Conservation (phyloP, 2,329 filamentous ascomycete species). For the Trichophyton verrucosum region DNA sequence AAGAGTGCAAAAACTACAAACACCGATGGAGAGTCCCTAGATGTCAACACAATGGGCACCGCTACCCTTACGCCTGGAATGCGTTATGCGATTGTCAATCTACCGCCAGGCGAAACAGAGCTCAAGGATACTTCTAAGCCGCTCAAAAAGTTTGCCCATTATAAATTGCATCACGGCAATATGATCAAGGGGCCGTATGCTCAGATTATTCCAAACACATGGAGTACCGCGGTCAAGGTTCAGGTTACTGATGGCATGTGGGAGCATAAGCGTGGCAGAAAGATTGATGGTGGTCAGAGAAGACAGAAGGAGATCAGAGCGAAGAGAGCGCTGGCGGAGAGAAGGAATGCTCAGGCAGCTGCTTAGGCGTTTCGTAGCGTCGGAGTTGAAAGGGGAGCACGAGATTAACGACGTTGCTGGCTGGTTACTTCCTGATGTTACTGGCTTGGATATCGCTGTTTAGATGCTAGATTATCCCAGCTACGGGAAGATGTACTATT, state of each 20-base stretch:
- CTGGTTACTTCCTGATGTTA: neutral
- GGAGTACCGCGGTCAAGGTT: slow-evolving; percentile 51
- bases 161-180: slow-evolving; percentile 55
- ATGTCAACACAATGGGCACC: slow-evolving; percentile 16
- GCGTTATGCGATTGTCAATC: slow-evolving; percentile 49
- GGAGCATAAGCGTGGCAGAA: slow-evolving; percentile 75
- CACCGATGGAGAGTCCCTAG: neutral
- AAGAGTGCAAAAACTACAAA: neutral
- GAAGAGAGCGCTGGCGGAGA: slow-evolving; percentile 69
- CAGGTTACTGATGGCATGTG: slow-evolving; percentile 75
- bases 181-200: slow-evolving; percentile 66
- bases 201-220: slow-evolving; percentile 50
- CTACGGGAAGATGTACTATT: slow-evolving; percentile 1
- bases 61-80: slow-evolving; percentile 44
- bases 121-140: slow-evolving; percentile 36
- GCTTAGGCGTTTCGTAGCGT: neutral
- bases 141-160: slow-evolving; percentile 47
- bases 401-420: neutral
- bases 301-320: slow-evolving; percentile 73
- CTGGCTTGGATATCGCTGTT: neutral
- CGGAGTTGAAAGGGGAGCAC: neutral
- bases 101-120: slow-evolving; percentile 43
- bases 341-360: slow-evolving; percentile 35
- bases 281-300: slow-evolving; percentile 94
- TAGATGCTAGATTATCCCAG: neutral